These are phyloP conservation scores for Penicillium decumbens DNA, from an alignment of 2,329 filamentous ascomycete genomes.

Conservation along the genomic window DNA sequence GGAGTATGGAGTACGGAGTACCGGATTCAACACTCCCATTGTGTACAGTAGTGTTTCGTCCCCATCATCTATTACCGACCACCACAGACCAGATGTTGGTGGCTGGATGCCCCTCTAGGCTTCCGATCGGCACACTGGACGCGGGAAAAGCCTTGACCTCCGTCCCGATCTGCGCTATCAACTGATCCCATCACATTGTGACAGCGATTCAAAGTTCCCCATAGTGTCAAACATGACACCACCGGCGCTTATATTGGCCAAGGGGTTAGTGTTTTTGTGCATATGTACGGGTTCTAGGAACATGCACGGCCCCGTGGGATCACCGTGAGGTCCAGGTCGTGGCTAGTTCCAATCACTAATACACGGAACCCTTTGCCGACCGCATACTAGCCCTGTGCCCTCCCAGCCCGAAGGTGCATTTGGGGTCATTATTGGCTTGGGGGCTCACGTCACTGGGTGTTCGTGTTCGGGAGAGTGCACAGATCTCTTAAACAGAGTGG, in stretches of 20 bases:
- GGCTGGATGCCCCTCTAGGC: not conserved
- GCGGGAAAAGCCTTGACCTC: not conserved
- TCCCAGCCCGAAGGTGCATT: not conserved
- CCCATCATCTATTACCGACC: not conserved
- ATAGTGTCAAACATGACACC: constrained; percentile 14
- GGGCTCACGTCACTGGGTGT: constrained; percentile 1
- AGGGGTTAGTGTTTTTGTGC: not conserved
- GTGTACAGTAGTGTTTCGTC: not conserved
- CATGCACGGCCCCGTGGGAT: constrained; percentile 5
- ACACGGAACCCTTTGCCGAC: constrained; percentile 16
- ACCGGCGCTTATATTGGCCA: constrained; percentile 17
- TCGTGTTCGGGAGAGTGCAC: not conserved
- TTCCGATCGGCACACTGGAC: constrained; percentile 5
- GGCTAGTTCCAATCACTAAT: constrained; percentile 2
- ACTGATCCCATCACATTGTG: constrained; percentile 6
- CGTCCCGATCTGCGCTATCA: not conserved
- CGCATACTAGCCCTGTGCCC: constrained; percentile 3
- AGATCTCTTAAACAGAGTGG: no score
- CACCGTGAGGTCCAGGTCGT: not conserved
- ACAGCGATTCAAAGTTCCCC: constrained; percentile 9
- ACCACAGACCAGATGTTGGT: not conserved
- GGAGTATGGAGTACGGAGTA: not conserved
- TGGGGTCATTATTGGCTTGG: not conserved
- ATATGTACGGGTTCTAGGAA: not conserved
- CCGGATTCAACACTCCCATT: not conserved